Percentiles rank a stretch among this genome's conserved stretches.
These are phyloP conservation scores for Sporothrix inflata DNA, from an alignment of 2,329 filamentous ascomycete species.

Conservation along the genomic window DNA sequence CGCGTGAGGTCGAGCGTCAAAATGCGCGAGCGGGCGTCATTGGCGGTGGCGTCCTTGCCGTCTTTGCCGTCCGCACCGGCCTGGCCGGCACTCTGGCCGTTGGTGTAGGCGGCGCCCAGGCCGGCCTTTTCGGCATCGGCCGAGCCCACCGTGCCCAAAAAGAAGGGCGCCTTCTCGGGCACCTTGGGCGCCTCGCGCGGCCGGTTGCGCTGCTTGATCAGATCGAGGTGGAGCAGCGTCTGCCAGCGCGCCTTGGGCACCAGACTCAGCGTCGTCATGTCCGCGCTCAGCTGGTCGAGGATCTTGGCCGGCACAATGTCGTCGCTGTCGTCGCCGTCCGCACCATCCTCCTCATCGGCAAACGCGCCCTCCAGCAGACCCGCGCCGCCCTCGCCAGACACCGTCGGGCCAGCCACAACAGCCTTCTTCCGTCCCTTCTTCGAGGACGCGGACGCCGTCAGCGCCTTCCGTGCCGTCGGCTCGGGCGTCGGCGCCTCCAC, in stretches of 20 bases:
- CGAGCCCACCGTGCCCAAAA: constrained; percentile 34
- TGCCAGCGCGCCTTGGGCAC: constrained; percentile 94
- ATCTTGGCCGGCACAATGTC: constrained; percentile 58
- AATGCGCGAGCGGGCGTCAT: constrained; percentile 61
- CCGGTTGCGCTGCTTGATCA: constrained; percentile 92
- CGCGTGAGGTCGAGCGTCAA: constrained; percentile 65
- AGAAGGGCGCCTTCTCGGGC: constrained; percentile 81
- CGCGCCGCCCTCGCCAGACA: constrained; percentile 79
- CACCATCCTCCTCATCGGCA: constrained; percentile 53
- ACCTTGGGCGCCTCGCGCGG: constrained; percentile 88
- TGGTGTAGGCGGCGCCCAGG: constrained; percentile 26
- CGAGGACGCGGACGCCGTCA: neutral
- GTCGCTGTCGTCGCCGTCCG: constrained; percentile 52
- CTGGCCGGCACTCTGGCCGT: constrained; percentile 28
- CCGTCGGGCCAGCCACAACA: constrained; percentile 66
- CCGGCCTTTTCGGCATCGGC: constrained; percentile 29
- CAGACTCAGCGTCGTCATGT: constrained; percentile 85
- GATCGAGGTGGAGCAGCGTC: constrained; percentile 86
- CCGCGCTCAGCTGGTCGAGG: constrained; percentile 76
- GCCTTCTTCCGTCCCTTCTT: constrained; percentile 8
- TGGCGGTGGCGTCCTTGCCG: neutral
- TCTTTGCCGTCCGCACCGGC: neutral
- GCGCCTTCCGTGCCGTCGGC: neutral
- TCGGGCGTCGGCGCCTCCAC: constrained; percentile 48
- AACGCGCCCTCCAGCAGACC: constrained; percentile 78